Evolutionary conservation across 2,329 filamentous ascomycete genomes (phyloP), one percentile per base, ranked within the genome.

Genomic region (Aspergillus sp.): DNA sequence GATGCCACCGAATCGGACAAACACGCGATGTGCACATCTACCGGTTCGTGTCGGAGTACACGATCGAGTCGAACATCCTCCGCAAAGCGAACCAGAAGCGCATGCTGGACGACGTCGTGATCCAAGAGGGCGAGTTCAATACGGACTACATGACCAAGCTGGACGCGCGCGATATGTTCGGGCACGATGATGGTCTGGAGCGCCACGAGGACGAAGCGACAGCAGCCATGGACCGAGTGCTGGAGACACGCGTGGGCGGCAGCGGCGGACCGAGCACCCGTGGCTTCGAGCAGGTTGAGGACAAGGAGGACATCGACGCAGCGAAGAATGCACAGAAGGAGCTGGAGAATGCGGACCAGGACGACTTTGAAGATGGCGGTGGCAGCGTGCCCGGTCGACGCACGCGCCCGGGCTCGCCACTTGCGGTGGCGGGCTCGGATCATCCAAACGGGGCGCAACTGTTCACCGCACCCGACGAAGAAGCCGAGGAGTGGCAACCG

Each of bases 21-120:
- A 97, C 93, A 0, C 84, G 93, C 29, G 93, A 98, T 64, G 93
- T 98, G 30, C 91, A 97, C 66, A 97, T 98, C 49, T 98, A 97
- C 71, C 88, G 91, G 2, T 82, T 97, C 19, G 83, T 94, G 6
- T 93, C 88, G 7, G 85, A 96, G 60, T 85, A 94, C 61, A 98
- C 93, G 0, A 97, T 98, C 50, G 93, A 98, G 67, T 91, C 91
- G 60, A 98, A 98, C 61, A 98, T 98, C 51, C 74, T 98, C 35
- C 87, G 91, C 53, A 97, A 97, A 62, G 89, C 89, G 8, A 94
- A 93, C 45, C 93, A 98, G 68, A 98, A 98, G 72, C 76, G 94
- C 58, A 89, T 98, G 80, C 78, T 98, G 0, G 93, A 98, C 59
- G 93, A 98, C 53, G 88, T 98, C 5, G 90, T 98, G 47, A 98